A percentile compares a stretch with the other conserved stretches of the same genome.
Evolutionary conservation across 441 rosid species (phyloP).

Genomic region (Jatropha multifida): DNA sequence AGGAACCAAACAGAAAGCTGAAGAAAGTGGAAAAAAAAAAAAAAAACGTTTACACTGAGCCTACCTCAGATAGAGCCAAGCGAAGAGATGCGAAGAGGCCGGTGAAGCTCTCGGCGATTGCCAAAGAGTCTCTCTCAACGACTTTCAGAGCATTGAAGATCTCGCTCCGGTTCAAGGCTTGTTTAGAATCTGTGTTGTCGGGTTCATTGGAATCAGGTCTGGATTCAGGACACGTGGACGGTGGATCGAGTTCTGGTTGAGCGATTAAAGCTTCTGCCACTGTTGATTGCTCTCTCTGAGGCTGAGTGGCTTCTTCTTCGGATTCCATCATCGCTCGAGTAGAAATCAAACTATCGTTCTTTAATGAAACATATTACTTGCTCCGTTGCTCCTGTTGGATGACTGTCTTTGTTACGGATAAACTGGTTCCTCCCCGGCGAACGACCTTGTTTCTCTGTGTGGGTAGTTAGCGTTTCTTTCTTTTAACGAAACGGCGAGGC

Average conservation of each 20-base stretch:
- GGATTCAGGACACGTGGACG: conserved; percentile 20
- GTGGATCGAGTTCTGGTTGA: conserved; percentile 12
- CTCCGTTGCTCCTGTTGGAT: too few relatives aligned
- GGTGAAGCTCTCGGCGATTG: too few relatives aligned
- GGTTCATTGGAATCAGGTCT: conserved; percentile 1
- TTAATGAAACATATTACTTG: too few relatives aligned
- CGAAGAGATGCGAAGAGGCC: conserved; percentile 52
- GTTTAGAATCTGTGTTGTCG: conserved; percentile 19
- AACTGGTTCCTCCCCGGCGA: too few relatives aligned
- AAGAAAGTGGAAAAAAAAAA: not conserved
- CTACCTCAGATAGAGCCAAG: conserved; percentile 75
- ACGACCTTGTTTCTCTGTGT: too few relatives aligned
- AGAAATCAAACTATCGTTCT: too few relatives aligned
- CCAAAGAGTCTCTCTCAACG: too few relatives aligned
- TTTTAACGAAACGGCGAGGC: too few relatives aligned
- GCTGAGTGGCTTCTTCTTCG: not conserved
- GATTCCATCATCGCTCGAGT: not conserved
- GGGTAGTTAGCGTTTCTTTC: too few relatives aligned
- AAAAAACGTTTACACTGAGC: not conserved
- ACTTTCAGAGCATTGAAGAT: conserved; percentile 21
- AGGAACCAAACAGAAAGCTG: not conserved
- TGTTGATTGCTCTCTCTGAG: conserved; percentile 15
- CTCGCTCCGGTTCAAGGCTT: conserved; percentile 33
- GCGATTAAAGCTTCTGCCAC: conserved; percentile 11
- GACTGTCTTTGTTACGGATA: too few relatives aligned